These are phyloP conservation scores for Alternaria sp. DNA, from an alignment of 2,329 filamentous ascomycete genomes.

Conservation along the genomic window DNA sequence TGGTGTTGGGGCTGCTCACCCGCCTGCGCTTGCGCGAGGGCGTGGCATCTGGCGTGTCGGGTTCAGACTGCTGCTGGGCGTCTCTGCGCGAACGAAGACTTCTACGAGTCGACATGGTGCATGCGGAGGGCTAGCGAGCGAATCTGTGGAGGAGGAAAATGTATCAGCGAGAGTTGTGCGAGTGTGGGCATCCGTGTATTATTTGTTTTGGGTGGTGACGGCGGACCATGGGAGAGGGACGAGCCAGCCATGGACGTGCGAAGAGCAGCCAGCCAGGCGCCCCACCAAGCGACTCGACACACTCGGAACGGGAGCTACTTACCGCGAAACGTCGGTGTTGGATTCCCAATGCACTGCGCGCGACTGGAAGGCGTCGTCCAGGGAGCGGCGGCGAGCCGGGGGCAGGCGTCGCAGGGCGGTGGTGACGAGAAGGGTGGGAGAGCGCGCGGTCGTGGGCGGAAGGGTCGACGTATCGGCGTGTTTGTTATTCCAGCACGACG, in stretches of 20 bases:
- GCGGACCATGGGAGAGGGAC: slow-evolving; percentile 14
- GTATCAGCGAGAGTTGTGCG: slow-evolving; percentile 22
- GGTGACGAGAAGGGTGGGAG: neutral
- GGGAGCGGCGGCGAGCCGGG: slow-evolving; percentile 3
- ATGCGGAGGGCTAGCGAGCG: slow-evolving; percentile 16
- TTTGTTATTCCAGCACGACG: slow-evolving; percentile 22
- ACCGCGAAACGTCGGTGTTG: slow-evolving; percentile 13
- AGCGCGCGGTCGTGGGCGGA: slow-evolving; percentile 7
- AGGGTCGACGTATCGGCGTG: slow-evolving; percentile 12
- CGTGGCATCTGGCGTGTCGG: slow-evolving; percentile 56
- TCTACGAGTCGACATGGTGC: slow-evolving; percentile 22
- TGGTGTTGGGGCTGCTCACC: slow-evolving; percentile 39
- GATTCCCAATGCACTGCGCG: slow-evolving; percentile 5
- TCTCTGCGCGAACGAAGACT: slow-evolving; percentile 31
- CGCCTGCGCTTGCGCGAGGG: slow-evolving; percentile 57
- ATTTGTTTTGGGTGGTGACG: slow-evolving; percentile 5
- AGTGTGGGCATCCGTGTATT: neutral
- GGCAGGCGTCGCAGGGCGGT: slow-evolving; percentile 8
- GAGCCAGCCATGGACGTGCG: slow-evolving; percentile 1
- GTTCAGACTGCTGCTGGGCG: slow-evolving; percentile 43
- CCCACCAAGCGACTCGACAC: slow-evolving; percentile 22
- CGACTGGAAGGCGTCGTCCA: neutral
- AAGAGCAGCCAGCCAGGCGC: slow-evolving; percentile 7
- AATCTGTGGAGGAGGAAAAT: slow-evolving; percentile 7
- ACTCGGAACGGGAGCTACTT: slow-evolving; percentile 14